Evolutionary conservation across 129 eudicot genomes (phyloP), one percentile per base, ranked within the genome.

Genomic region (Ambrosia artemisiifolia): DNA sequence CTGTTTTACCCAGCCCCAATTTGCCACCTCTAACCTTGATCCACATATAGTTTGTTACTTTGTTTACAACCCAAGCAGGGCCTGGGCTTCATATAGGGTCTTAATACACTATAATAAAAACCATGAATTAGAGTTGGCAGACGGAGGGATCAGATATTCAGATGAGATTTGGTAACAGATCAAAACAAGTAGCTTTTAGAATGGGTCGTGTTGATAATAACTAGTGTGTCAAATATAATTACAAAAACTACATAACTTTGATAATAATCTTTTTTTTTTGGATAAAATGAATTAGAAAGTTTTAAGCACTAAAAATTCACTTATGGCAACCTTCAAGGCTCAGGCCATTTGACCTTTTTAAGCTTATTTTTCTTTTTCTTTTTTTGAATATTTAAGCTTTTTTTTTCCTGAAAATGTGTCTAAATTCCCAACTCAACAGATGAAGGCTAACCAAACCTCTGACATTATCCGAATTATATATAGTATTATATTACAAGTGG

Each of bases 251-350:
- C 7, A 63, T 9, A 63, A 63, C 28, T 63, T 35, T 19, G 18
- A 63, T 63, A 16, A 38, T 38, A 63, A 63, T 63, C 69, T 3
- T 30, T 16, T 63, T 16, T 63, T 63, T 18, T 35, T 36, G 69
- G 16, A 9, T 3, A 35, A 38, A 62, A 61, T 0, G 8, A 11
- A 24, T 57, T 57, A 62, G 2, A 38, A 38, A 49, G n/a, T 63
- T 36, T 3, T 16, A 63, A 36, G 49, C 48, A 16, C 13, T 61
- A 13, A 16, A 60, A 61, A 35, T 14, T 50, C 56, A 16, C 56
- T 50, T 50, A n/a, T 50, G 56, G 24, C 11, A 50, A 50, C 24
- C 56, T 50, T 50, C 17, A 10, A 50, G 0, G 28, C 28, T 24
- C 28, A 24, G 1, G 28, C 56, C 56, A 19, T 8, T 8, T 55